Conservation (phyloP, 495 filamentous ascomycete species). For the Sabuloglossum arenarium region DNA sequence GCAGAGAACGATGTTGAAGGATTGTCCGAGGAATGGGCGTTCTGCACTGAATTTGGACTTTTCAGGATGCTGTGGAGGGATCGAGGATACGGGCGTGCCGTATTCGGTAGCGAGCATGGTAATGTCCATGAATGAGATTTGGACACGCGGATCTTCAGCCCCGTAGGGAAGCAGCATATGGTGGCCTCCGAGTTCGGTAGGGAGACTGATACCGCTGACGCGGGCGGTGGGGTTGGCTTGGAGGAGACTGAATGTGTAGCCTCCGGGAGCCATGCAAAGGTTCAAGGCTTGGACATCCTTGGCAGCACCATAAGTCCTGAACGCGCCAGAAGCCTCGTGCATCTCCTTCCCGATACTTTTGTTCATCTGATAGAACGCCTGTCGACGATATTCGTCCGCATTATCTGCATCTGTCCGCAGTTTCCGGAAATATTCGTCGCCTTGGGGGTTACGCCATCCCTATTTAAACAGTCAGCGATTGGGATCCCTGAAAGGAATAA, state of each 20-base stretch:
- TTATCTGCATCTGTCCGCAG: conserved; percentile 20
- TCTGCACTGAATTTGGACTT: background rate
- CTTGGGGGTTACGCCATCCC: conserved; percentile 23
- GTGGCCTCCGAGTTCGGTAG: conserved; percentile 21
- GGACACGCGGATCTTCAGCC: conserved; percentile 2
- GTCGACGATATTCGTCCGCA: conserved; percentile 2
- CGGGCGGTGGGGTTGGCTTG: conserved; percentile 17
- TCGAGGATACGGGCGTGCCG: conserved; percentile 13
- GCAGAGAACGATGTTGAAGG: background rate
- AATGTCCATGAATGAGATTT: conserved; percentile 24
- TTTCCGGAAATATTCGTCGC: conserved; percentile 20
- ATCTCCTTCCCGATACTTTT: conserved; percentile 15
- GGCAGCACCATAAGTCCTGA: conserved; percentile 3
- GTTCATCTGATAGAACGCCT: conserved; percentile 19
- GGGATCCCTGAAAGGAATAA: too few species aligned
- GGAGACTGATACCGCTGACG: conserved; percentile 24
- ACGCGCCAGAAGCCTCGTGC: conserved; percentile 9
- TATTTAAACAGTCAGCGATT: too few species aligned
- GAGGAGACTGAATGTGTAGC: conserved; percentile 21
- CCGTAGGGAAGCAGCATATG: conserved; percentile 16
- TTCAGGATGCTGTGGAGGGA: conserved; percentile 12
- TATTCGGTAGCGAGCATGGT: conserved; percentile 34
- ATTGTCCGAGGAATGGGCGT: background rate
- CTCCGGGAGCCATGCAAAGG: conserved; percentile 37
- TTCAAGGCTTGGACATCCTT: conserved; percentile 21